Base-by-base conservation (phyloP, 2,329 filamentous ascomycete genomes). In the Magnaporthales sp. region DNA sequence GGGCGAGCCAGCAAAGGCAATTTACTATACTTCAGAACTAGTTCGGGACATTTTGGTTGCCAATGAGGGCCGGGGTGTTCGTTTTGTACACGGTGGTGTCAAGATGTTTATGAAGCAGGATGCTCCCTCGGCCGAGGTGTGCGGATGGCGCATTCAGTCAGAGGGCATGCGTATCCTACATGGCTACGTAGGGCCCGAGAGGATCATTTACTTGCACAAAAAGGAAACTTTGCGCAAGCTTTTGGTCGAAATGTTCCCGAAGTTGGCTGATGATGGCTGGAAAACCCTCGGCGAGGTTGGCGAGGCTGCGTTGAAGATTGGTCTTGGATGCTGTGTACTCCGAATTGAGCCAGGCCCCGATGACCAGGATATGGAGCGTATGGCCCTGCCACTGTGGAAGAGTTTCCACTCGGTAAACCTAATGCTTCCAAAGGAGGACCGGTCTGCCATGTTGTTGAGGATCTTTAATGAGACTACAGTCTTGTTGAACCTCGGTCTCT, bases 101-200 rank as follows among this genome's bases (percentile, higher is more conserved):
- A 96, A 96, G 80, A 98, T 98, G 92, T 99, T 96, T 76, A 95
- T 98, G 83, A 97, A 96, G 81, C 94, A 98, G 77, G 93, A 97
- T 74, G 90, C 92, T 0, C 93, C 96, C 68, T 91, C 89, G 5
- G 89, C 90, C 46, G 90, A 93, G 66, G 90, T 95, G 38, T 97
- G 93, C 80, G 86, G 90, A 67, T 99, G 95, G 95, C 88, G 95
- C 62, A 95, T 99, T 72, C 95, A 99, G 81, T 91, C 90, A 13
- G 95, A 99, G 78, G 95, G 95, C 27, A 88, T 99, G 80, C 88
- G 91, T 10, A 93, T 99, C 70, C 83, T 97, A 46, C 91, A 97
- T 74, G 91, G 92, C 29, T 98, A 96, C 84, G 89, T 98, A 1
- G 92, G 92, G 24, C 86, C 90, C 71, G 82, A 87, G 66, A 86